Conservation (phyloP, 2,329 filamentous ascomycete species). For the Sporothrix globosa region DNA sequence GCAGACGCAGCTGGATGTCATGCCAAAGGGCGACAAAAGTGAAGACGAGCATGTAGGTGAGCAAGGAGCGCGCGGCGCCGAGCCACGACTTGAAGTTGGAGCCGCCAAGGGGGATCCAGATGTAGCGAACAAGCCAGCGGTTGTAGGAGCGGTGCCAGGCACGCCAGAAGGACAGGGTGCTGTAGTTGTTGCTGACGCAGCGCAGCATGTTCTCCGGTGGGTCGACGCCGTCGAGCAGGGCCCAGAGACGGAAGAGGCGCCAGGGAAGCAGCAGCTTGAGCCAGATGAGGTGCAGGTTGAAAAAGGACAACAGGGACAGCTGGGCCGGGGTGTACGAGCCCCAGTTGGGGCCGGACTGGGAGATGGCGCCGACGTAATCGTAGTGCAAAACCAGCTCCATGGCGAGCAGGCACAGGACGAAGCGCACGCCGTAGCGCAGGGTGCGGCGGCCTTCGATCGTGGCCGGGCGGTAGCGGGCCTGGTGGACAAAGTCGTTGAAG, state of each 20-base stretch:
- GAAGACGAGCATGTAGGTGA: conserved; percentile 84
- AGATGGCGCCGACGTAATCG: conserved; percentile 91
- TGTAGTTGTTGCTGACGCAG: conserved; percentile 95
- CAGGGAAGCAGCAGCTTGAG: conserved; percentile 94
- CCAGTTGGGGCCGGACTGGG: conserved; percentile 79
- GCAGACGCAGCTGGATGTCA: conserved; percentile 85
- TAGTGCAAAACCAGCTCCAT: conserved; percentile 94
- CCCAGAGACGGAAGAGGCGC: conserved; percentile 99
- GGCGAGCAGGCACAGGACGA: conserved; percentile 74
- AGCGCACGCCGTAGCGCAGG: conserved; percentile 79
- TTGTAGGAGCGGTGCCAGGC: conserved; percentile 96
- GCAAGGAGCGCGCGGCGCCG: conserved; percentile 60
- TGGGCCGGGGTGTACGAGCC: conserved; percentile 81
- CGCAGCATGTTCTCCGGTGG: conserved; percentile 98
- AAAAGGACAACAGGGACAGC: conserved; percentile 86
- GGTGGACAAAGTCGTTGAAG: conserved; percentile 96
- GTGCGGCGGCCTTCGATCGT: conserved; percentile 73
- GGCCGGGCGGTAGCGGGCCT: conserved; percentile 72
- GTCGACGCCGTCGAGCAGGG: conserved; percentile 85
- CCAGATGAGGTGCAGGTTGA: conserved; percentile 98
- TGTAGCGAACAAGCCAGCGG: conserved; percentile 89
- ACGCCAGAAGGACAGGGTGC: conserved; percentile 88
- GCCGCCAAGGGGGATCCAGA: conserved; percentile 90
- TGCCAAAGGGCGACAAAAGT: conserved; percentile 98
- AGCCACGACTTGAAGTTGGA: conserved; percentile 53